Base-by-base conservation (phyloP, 345 rosid species). In the Salix koriyanagi region DNA sequence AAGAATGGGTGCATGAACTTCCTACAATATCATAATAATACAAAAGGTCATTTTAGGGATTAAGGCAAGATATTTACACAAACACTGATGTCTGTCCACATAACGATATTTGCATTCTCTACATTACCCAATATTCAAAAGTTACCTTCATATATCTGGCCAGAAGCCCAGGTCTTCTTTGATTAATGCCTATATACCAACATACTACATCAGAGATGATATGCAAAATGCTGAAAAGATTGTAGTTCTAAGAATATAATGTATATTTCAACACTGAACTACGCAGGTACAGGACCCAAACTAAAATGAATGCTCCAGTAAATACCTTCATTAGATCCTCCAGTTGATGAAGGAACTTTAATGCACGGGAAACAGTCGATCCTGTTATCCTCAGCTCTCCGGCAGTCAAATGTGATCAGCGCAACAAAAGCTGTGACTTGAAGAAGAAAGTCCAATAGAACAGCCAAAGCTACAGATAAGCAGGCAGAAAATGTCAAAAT, bases 351-450 rank as follows among this genome's bases (percentile, higher is more conserved):
- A 18, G 90, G 81, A 76, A 79, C 74, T 86, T 86, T 93, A 77
- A 89, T 75, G 77, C 99, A 95, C 50, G 99, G 99, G 78, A 95
- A 90, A 84, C 99, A 95, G 79, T 95, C 99, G 75, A 93, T 81
- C 77, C 97, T 85, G 84, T 82, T 86, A 85, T 80, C 85, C 79
- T 95, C 95, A 7, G 97, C 83, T 77, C 98, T 87, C 86, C 76
- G 71, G 79, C 90, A 88, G 85, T 94, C 98, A 36, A 90, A 89
- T 76, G 89, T 96, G 79, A 95, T 93, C 85, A 93, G 80, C 41
- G 99, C 93, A 79, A 93, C 97, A 84, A 95, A 95, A 77, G 97
- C 99, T 78, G 99, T 95, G 73, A 95, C 90, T 88, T 95, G 97
- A 65, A 95, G 91, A 71, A 95, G 91, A 81, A 95, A 95, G 86